These are phyloP conservation scores for Schoenoplectus tabernaemontani DNA, from an alignment of 202 grass and related monocot genomes.

Conservation along the genomic window DNA sequence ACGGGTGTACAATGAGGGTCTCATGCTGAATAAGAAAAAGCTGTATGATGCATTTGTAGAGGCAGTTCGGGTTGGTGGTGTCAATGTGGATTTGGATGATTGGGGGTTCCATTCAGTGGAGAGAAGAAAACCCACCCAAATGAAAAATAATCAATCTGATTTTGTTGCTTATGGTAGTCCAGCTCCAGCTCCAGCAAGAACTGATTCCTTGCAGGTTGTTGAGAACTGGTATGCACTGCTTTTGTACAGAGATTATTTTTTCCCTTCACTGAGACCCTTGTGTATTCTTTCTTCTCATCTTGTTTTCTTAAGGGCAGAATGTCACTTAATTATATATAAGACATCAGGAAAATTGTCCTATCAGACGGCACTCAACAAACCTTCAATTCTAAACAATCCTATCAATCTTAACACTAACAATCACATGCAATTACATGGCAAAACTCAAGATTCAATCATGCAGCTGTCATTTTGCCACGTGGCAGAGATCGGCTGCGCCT, in stretches of 20 bases:
- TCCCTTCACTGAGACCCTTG: background rate
- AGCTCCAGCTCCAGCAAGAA: background rate
- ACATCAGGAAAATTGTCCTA: too few relatives aligned
- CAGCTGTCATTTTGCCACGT: conserved; percentile 39
- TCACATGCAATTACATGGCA: too few relatives aligned
- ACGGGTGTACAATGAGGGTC: conserved; percentile 42
- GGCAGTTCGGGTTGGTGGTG: conserved; percentile 34
- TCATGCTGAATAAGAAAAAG: conserved; percentile 50
- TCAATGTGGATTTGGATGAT: conserved; percentile 32
- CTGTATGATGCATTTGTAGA: conserved; percentile 53
- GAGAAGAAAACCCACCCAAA: conserved; percentile 25
- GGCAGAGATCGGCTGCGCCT: too few relatives aligned
- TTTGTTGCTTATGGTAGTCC: conserved; percentile 21
- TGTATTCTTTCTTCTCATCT: too few relatives aligned
- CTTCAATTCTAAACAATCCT: background rate
- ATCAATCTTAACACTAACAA: too few relatives aligned
- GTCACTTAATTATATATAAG: too few relatives aligned
- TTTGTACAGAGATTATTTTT: background rate
- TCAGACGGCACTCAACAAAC: background rate
- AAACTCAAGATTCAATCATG: conserved; percentile 21
- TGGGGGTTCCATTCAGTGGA: conserved; percentile 30
- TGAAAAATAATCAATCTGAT: conserved; percentile 26
- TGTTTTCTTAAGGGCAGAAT: too few relatives aligned
- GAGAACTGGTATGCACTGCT: background rate
- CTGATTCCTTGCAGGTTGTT: background rate